Evolutionary conservation across 2,329 filamentous ascomycete genomes (phyloP).

Genomic region (Berkeleyomyces basicola): DNA sequence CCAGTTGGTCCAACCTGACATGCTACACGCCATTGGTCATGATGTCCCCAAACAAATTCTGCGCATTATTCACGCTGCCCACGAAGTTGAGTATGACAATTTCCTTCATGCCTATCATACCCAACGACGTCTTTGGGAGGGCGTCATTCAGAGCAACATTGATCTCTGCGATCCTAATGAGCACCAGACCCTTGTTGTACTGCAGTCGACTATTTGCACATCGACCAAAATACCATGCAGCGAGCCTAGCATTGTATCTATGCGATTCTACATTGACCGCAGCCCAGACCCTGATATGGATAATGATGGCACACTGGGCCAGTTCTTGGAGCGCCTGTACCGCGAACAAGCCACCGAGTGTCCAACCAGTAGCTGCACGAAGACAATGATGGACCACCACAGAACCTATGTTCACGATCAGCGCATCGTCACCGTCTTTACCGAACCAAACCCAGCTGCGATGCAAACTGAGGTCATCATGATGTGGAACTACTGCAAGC

Average conservation of each 20-base stretch:
- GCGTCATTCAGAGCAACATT: slow-evolving; percentile 73
- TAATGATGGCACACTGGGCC: slow-evolving; percentile 82
- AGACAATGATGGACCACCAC: slow-evolving; percentile 81
- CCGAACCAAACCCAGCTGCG: slow-evolving; percentile 42
- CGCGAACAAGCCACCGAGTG: slow-evolving; percentile 61
- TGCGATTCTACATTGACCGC: slow-evolving; percentile 90
- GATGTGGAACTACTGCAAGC: slow-evolving; percentile 96
- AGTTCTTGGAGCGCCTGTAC: slow-evolving; percentile 87
- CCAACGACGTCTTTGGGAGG: slow-evolving; percentile 91
- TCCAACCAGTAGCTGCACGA: slow-evolving; percentile 68
- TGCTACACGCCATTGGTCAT: slow-evolving; percentile 74
- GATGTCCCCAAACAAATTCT: slow-evolving; percentile 73
- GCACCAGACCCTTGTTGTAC: slow-evolving; percentile 88
- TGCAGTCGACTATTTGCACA: slow-evolving; percentile 89
- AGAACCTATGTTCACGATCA: slow-evolving; percentile 94
- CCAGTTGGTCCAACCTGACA: slow-evolving; percentile 81
- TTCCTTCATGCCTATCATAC: slow-evolving; percentile 86
- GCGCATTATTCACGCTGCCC: slow-evolving; percentile 85
- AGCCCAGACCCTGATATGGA: slow-evolving; percentile 54
- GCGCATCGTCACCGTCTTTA: slow-evolving; percentile 79
- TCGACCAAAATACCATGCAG: slow-evolving; percentile 84
- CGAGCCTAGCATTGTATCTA: slow-evolving; percentile 75
- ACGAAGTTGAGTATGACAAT: slow-evolving; percentile 93
- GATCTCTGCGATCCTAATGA: slow-evolving; percentile 89
- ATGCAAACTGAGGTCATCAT: slow-evolving; percentile 47